Percentiles rank a stretch among this genome's conserved stretches.
Evolutionary conservation across 2,329 filamentous ascomycete genomes (phyloP).

Genomic region (Eutypa lata): DNA sequence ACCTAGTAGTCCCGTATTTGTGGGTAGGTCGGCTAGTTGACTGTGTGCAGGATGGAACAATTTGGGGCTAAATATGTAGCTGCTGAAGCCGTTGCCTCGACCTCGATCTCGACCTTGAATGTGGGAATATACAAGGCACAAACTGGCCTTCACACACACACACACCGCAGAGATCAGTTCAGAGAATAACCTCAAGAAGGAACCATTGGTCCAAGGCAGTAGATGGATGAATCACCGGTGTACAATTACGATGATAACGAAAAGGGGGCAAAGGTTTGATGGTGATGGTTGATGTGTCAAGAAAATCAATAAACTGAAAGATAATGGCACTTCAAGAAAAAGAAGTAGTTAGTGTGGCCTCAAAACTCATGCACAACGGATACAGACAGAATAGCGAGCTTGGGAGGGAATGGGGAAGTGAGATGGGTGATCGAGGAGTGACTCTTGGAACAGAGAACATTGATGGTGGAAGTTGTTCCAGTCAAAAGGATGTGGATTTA

Average conservation of each 20-base stretch:
- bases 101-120: background rate
- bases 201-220: background rate
- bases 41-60: no score
- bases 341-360: background rate
- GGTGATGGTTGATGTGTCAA: no score
- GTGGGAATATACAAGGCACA: background rate
- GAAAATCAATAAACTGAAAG: background rate
- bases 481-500: slow-evolving; percentile 1
- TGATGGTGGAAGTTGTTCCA: background rate
- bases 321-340: background rate
- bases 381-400: no score
- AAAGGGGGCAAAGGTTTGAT: no score
- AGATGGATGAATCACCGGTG: background rate
- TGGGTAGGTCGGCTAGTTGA: background rate
- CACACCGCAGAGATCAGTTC: background rate
- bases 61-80: background rate
- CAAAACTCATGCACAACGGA: background rate
- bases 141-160: background rate
- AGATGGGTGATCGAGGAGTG: background rate
- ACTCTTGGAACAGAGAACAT: background rate
- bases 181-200: background rate
- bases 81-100: background rate
- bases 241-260: background rate
- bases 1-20: slow-evolving; percentile 2
- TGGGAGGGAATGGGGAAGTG: no score